Evolutionary conservation across 2,329 filamentous ascomycete species (phyloP), one percentile per base, ranked within the genome.

Genomic region (Akanthomyces dipterigenus): DNA sequence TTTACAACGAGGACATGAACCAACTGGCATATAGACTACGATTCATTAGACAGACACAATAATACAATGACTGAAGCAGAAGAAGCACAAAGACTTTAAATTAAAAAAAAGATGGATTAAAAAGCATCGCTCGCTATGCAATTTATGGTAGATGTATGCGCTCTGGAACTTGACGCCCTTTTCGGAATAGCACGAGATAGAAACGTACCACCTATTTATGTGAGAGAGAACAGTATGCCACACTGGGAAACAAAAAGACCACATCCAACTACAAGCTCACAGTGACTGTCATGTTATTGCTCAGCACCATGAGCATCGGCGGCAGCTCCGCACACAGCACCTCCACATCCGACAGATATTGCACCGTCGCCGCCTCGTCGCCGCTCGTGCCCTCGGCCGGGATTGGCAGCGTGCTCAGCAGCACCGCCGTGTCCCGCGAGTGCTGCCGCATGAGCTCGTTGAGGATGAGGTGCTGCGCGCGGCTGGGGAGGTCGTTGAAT

Each of bases 211-310:
- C n/a, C 16, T 16, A 3, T n/a, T n/a, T 3, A 46, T 40, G 64
- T 54, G 60, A 63, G 53, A 64, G 62, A 61, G 59, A 48, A 61
- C 51, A 63, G 50, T 51, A 26, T 46, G 5, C 45, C 28, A 18
- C 22, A n/a, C 20, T 8, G 5, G 5, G 28, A 14, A 42, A 16
- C 20, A 55, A 26, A 18, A 28, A 59, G 18, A 34, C 40, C 22
- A 18, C 46, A 48, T n/a, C 18, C 24, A 18, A 42, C 60, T 68
- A 90, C 64, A 91, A 73, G 71, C 87, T 89, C 69, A 89, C 89
- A 7, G 89, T 96, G 51, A 96, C 91, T 18, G 90, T 96, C 88
- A 96, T 92, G 69, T 87, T 91, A 73, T 96, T 96, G 73, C 89
- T 92, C 74, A 96, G 82, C 43, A 96, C 89, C 72, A 96, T 77